phyloP scores from a whole-genome alignment of 495 filamentous ascomycete species.

The Penicillium pulvis region DNA sequence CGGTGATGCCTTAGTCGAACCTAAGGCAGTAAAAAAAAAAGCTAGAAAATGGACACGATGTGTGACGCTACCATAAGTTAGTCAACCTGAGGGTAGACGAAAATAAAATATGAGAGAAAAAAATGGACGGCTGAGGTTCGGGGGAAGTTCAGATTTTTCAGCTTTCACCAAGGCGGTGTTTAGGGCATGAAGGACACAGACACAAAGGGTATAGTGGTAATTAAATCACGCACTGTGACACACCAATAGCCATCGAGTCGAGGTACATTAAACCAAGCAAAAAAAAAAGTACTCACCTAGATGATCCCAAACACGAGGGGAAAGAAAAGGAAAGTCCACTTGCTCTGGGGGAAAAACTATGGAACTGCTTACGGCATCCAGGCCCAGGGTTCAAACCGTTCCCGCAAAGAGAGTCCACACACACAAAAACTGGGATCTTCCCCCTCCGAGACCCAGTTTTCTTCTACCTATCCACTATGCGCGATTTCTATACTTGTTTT shows the following conservation, averaged over 20 bases:
- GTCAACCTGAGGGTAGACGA: neutral
- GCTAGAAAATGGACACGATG: constrained; percentile 3
- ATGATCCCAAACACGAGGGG: neutral
- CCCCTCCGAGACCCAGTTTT: neutral
- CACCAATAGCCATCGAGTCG: constrained; percentile 6
- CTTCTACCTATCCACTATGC: constrained; percentile 12
- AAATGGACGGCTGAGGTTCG: constrained; percentile 20
- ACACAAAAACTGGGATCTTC: neutral
- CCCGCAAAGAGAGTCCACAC: neutral
- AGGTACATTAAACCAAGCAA: neutral
- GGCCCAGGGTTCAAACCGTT: neutral
- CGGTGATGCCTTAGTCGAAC: constrained; percentile 58
- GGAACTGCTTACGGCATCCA: constrained; percentile 1
- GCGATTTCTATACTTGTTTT: constrained; percentile 16
- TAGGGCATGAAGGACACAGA: constrained; percentile 18
- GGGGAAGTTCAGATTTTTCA: constrained; percentile 24
- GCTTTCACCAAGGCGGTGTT: constrained; percentile 18
- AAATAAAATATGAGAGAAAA: constrained; percentile 28
- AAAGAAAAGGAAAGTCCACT: constrained; percentile 1
- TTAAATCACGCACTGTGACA: constrained; percentile 22
- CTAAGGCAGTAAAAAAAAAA: constrained; percentile 56
- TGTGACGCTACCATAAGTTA: constrained; percentile 9
- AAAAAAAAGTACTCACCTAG: constrained; percentile 18
- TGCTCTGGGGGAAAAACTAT: neutral
- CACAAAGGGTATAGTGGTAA: neutral